These are phyloP conservation scores for Oryza glaberrima DNA, from an alignment of 176 grass and related monocot genomes.

Conservation along the genomic window DNA sequence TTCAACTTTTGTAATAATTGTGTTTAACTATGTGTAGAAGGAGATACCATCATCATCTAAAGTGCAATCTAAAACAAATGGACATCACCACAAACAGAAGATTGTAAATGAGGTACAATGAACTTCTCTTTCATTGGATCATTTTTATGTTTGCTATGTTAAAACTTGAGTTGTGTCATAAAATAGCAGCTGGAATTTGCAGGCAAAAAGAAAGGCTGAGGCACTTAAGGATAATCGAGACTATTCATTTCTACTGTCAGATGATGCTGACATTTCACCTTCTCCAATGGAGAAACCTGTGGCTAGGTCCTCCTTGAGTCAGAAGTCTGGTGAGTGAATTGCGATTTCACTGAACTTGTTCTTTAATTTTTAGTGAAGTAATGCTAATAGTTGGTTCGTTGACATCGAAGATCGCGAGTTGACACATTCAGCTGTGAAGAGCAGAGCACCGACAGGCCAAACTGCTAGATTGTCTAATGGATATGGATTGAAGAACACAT, in stretches of 20 bases:
- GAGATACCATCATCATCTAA: constrained; percentile 54
- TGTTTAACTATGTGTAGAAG: constrained; percentile 57
- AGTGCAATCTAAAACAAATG: constrained; percentile 53
- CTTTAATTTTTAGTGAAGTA: constrained; percentile 3
- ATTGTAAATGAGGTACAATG: constrained; percentile 80
- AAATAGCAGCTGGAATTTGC: constrained; percentile 47
- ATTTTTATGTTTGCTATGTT: constrained; percentile 39
- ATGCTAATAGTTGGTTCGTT: constrained; percentile 27
- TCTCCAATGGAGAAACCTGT: constrained; percentile 50
- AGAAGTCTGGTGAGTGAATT: constrained; percentile 68
- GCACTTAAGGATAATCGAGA: constrained; percentile 88
- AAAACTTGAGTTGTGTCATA: constrained; percentile 37
- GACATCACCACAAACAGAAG: constrained; percentile 55
- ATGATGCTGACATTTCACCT: constrained; percentile 79
- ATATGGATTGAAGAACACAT: constrained; percentile 54
- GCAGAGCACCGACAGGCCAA: constrained; percentile 44
- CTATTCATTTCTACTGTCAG: constrained; percentile 89
- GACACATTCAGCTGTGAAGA: constrained; percentile 46
- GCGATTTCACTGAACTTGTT: background rate
- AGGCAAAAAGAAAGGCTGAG: constrained; percentile 86
- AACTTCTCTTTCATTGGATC: constrained; percentile 35
- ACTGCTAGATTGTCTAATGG: constrained; percentile 51
- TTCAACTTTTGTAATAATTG: constrained; percentile 18
- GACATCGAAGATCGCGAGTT: constrained; percentile 45
- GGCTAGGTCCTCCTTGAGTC: constrained; percentile 46